Evolutionary conservation across 2,329 filamentous ascomycete genomes (phyloP), one percentile per base, ranked within the genome.

Genomic region (Trichoderma breve): DNA sequence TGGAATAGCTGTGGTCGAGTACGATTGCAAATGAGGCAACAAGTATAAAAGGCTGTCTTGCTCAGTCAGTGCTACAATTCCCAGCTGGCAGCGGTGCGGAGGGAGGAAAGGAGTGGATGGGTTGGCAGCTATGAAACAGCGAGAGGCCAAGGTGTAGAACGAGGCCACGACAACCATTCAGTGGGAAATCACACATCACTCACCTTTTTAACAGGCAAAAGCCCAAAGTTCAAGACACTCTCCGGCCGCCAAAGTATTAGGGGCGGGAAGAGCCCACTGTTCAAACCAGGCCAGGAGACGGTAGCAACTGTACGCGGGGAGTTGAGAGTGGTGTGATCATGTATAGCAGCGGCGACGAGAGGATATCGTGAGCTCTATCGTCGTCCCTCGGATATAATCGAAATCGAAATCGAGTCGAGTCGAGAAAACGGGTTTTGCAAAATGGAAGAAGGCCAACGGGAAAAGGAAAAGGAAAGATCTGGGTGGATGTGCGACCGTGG

Each of bases 401-500:
- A 39, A 39, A 39, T 18, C 36, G 43, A 47, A 47, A 47, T 8
- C 24, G 18, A 30, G 32, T 60, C n/a, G 55, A 51, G 62, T 71
- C 36, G 21, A 21, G 36, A 60, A 43, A 51, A 63, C 30, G 47
- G 34, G 24, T 71, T 15, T 3, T 67, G 70, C 57, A 62, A 57
- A 34, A 57, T 36, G 34, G 55, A 24, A 68, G 57, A 61, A 58
- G 34, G n/a, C 64, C 43, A 55, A 36, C 63, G 58, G 57, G 64
- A 28, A 18, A 39, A 39, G 24, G 47, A 51, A 72, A 60, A 69
- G 58, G 32, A 36, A 66, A 62, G 69, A 66, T 66, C 63, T 66
- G 63, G 63, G 63, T 68, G 57, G 70, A 72, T 64, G 70, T 72
- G 63, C 62, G 70, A 67, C 70, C 70, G 55, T 67, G 70, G 28